These are phyloP conservation scores for Nigrospora osmanthi DNA, from an alignment of 2,329 filamentous ascomycete species.

Conservation along the genomic window DNA sequence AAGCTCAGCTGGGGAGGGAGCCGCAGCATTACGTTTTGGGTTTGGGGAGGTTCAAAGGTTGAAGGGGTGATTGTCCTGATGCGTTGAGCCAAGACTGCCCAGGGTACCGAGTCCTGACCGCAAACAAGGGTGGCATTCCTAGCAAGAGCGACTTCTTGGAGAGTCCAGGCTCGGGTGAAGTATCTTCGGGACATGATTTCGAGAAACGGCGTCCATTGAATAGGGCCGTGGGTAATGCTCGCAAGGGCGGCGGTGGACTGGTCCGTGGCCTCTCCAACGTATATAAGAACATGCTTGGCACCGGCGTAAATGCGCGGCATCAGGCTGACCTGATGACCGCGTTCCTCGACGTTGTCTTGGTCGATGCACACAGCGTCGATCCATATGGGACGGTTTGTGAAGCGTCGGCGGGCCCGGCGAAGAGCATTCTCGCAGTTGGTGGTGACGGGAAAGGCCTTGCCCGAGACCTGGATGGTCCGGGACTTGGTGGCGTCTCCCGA, in stretches of 20 bases:
- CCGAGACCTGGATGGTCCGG: conserved; percentile 1
- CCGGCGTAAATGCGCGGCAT: conserved; percentile 8
- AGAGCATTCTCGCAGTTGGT: conserved; percentile 6
- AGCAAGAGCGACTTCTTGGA: conserved; percentile 7
- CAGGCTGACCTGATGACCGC: conserved; percentile 6
- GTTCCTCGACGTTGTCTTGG: conserved; percentile 4
- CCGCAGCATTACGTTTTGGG: background rate
- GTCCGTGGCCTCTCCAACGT: conserved; percentile 2
- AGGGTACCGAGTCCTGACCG: conserved; percentile 1
- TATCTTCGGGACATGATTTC: conserved; percentile 2
- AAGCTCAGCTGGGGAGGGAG: background rate
- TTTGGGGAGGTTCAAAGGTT: no score
- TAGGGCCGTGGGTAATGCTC: background rate
- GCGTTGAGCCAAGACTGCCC: background rate
- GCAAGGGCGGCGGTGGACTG: background rate
- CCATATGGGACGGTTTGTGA: conserved; percentile 1
- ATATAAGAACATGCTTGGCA: conserved; percentile 3
- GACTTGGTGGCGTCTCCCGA: background rate
- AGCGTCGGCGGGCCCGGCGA: background rate
- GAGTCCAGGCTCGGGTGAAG: conserved; percentile 6
- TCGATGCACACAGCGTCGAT: conserved; percentile 8
- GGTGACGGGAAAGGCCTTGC: conserved; percentile 2
- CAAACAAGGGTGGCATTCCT: conserved; percentile 3
- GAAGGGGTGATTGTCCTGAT: no score
- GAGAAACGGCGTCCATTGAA: background rate